A percentile compares a stretch with the other conserved stretches of the same genome.
phyloP scores from a whole-genome alignment of 768 basidiomycete species.

The Mycena capillaripes region DNA sequence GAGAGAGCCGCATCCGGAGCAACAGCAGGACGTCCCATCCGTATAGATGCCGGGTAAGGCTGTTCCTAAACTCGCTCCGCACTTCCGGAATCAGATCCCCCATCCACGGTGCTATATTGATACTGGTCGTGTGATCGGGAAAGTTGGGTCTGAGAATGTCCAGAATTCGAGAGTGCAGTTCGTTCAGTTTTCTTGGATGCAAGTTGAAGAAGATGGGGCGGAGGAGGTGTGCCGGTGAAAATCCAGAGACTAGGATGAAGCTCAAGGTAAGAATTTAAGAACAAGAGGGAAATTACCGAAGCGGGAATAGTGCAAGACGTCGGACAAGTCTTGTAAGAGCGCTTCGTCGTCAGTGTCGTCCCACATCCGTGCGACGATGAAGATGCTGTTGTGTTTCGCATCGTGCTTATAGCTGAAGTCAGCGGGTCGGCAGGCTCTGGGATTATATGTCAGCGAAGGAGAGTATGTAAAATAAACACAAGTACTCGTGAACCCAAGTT shows the following conservation, averaged over 20 bases:
- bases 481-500: conserved; percentile 82
- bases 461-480: conserved; percentile 10
- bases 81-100: conserved; percentile 53
- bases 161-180: conserved; percentile 60
- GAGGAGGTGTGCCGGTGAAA: conserved; percentile 64
- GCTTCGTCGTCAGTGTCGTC: conserved; percentile 53
- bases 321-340: conserved; percentile 50
- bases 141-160: conserved; percentile 51
- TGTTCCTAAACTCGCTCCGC: conserved; percentile 61
- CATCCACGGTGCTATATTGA: conserved; percentile 46
- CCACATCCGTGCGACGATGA: conserved; percentile 74
- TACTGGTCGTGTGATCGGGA: conserved; percentile 51
- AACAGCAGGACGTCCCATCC: conserved; percentile 69
- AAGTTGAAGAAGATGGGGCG: conserved; percentile 66
- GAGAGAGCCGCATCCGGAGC: conserved; percentile 68
- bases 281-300: conserved; percentile 46
- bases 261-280: background rate
- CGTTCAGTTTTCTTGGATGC: conserved; percentile 49
- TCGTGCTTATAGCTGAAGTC: conserved; percentile 90
- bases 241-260: conserved; percentile 50
- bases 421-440: conserved; percentile 70
- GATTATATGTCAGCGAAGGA: conserved; percentile 13
- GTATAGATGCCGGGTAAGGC: conserved; percentile 70
- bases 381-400: conserved; percentile 68
- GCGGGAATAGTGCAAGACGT: conserved; percentile 46